Conservation (phyloP, 129 eudicot species). For the Helianthus tuberosus region DNA sequence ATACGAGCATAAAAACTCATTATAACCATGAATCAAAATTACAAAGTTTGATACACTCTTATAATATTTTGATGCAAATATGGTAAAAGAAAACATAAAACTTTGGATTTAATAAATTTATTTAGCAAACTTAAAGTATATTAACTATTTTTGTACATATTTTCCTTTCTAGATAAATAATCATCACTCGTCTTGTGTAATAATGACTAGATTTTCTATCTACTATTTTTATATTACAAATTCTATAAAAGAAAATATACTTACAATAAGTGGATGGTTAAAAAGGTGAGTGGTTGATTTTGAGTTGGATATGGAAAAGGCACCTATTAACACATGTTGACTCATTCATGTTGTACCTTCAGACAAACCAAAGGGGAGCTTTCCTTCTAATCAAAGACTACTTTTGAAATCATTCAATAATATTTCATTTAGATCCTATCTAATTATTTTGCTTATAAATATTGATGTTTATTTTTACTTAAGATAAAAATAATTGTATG, state of each 20-base stretch:
- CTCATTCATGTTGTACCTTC: conserved; percentile 13
- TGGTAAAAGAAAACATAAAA: too few species aligned
- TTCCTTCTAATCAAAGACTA: conserved; percentile 34
- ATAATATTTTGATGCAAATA: too few species aligned
- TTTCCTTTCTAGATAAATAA: too few species aligned
- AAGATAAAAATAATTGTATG: not conserved
- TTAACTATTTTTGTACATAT: too few species aligned
- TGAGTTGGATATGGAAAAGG: conserved; percentile 13
- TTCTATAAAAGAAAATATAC: not conserved
- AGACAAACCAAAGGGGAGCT: conserved; percentile 30
- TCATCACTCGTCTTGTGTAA: too few species aligned
- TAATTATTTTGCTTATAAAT: not conserved
- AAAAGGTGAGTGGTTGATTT: conserved; percentile 22
- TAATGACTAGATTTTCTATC: too few species aligned
- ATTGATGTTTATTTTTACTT: not conserved
- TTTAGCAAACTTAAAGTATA: too few species aligned
- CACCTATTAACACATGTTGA: conserved; percentile 2
- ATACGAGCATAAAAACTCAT: too few species aligned
- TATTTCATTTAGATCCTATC: not conserved
- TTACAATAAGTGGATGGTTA: conserved; percentile 7
- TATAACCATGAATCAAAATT: too few species aligned
- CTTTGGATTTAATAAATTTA: too few species aligned
- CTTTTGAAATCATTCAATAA: conserved; percentile 19
- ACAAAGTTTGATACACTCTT: too few species aligned
- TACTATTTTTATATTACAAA: too few species aligned